phyloP scores from a whole-genome alignment of 2,329 filamentous ascomycete species.

The Scedosporium apiospermum region DNA sequence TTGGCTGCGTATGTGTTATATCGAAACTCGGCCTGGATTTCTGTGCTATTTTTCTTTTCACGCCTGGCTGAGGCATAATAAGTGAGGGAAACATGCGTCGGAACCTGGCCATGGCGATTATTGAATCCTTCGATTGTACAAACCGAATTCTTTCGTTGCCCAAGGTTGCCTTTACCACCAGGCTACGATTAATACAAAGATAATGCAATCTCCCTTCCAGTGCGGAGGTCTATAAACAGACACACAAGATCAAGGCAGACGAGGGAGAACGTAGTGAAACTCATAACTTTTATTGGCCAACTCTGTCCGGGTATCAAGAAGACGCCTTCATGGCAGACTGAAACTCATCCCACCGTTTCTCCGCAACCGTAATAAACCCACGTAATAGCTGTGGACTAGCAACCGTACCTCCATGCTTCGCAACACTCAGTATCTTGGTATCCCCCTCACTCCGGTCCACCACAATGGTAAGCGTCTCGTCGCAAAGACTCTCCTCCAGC shows the following conservation, averaged over 20 bases:
- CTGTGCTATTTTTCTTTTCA: too few relatives aligned
- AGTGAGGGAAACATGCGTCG: too few relatives aligned
- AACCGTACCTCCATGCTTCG: conserved; percentile 72
- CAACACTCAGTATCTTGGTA: conserved; percentile 57
- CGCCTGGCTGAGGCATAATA: too few relatives aligned
- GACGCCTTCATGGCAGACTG: conserved; percentile 29
- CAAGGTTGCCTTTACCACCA: too few relatives aligned
- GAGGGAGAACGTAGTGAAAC: neutral
- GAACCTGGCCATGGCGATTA: too few relatives aligned
- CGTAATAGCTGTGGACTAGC: conserved; percentile 47
- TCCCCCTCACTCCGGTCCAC: conserved; percentile 51
- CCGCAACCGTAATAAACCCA: conserved; percentile 10
- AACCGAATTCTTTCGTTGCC: too few relatives aligned
- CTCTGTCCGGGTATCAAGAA: conserved; percentile 17
- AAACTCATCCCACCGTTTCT: conserved; percentile 12
- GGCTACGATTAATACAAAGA: too few relatives aligned
- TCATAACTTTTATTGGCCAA: conserved; percentile 2
- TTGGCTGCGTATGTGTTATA: neutral
- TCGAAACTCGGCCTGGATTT: neutral
- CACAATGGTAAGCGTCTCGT: conserved; percentile 74
- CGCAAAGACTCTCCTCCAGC: conserved; percentile 77
- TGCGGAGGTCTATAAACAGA: too few relatives aligned
- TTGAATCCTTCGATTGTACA: too few relatives aligned
- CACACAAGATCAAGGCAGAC: too few relatives aligned
- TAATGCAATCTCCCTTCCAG: too few relatives aligned